A percentile compares a stretch with the other conserved stretches of the same genome.
Evolutionary conservation across 2,329 filamentous ascomycete genomes (phyloP).

Genomic region (Zymoseptoria passerinii): DNA sequence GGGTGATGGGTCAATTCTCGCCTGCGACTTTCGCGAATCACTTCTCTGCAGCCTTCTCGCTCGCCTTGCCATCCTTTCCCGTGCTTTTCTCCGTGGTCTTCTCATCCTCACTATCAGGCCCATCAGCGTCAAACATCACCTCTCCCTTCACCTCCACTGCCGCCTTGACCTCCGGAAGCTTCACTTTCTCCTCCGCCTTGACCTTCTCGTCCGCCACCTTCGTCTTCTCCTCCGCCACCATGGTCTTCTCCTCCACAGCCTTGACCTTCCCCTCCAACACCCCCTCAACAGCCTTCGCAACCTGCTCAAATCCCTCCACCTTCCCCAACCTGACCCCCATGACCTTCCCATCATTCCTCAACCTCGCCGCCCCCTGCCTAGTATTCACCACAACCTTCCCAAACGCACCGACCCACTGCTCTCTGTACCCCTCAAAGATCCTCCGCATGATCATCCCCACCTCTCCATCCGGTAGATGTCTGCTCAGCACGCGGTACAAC

Average conservation of each 20-base stretch:
- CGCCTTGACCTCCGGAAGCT: conserved; percentile 1
- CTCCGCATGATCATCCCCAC: conserved; percentile 77
- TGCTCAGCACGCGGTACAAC: conserved; percentile 72
- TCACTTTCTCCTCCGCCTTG: conserved; percentile 6
- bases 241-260: conserved; percentile 3
- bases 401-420: conserved; percentile 67
- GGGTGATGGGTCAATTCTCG: too few species aligned
- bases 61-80: background rate
- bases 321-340: conserved; percentile 64
- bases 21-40: too few species aligned
- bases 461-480: conserved; percentile 68
- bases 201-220: conserved; percentile 5
- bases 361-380: conserved; percentile 63
- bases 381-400: conserved; percentile 57
- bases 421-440: conserved; percentile 73
- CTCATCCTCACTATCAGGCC: background rate
- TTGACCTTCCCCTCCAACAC: conserved; percentile 45
- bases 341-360: conserved; percentile 67
- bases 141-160: background rate
- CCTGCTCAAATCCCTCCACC: conserved; percentile 66
- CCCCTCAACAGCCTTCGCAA: conserved; percentile 41
- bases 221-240: background rate
- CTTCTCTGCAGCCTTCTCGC: background rate
- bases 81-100: background rate
- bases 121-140: background rate